Evolutionary conservation across 176 grass and related monocot species (phyloP), one percentile per base, ranked within the genome.

Genomic region (Zoysia japonica): DNA sequence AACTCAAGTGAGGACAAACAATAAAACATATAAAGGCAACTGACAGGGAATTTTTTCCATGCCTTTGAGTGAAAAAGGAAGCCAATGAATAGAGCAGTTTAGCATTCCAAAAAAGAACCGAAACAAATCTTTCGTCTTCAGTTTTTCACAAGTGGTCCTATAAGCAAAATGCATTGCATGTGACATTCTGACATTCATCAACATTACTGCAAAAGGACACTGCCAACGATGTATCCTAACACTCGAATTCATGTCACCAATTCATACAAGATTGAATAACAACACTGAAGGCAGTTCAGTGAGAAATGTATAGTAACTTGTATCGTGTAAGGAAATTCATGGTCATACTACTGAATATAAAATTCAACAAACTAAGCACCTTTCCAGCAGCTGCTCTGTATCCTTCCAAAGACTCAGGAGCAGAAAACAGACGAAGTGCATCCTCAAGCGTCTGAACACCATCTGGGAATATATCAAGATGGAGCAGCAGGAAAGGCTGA

Each of bases 381-480:
- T 99, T 99, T 75, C 92, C 92, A 77, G 84, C 69, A 88, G 92
- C 75, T 69, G 92, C 84, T 89, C 86, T 91, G 68, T 99, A 99
- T 66, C 92, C 96, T 95, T 99, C 96, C 69, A 99, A 84, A 72
- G 85, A 93, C 85, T 99, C 96, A 2, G 90, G 82, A 70, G 88
- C 48, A 70, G 84, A 90, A 61, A 99, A 99, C 11, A 95, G 69
- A 89, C 47, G 86, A 70, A 99, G 83, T 61, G 96, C 96, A 74
- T 95, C 85, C 11, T 89, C 86, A 41, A 99, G 89, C 9, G 85
- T 91, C 20, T 89, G 86, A 86, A 99, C 83, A 54, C 73, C 50
- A 50, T 95, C 92, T 47, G 92, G 88, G 48, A 95, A 91, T 83
- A 99, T 99, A 73, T 99, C 96, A 74, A 99, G 96, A 84, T 99